These are phyloP conservation scores for Phytopythium vexans DNA, from an alignment of 352 stramenopile species.

Conservation along the genomic window DNA sequence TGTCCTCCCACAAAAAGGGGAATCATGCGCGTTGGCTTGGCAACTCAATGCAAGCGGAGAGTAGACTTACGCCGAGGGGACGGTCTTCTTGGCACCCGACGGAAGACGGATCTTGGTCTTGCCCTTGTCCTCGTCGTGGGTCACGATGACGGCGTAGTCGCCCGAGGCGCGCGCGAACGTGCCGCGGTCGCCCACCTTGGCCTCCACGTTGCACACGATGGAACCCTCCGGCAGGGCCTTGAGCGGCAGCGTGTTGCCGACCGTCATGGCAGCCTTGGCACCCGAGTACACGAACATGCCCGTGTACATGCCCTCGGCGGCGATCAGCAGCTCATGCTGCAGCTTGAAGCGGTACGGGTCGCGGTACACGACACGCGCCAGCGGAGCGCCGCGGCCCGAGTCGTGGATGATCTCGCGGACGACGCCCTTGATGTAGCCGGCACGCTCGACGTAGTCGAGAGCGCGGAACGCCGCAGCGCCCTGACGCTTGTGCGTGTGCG, in stretches of 20 bases:
- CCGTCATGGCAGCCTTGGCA: conserved; percentile 93
- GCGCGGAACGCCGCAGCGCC: conserved; percentile 68
- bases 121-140: conserved; percentile 98
- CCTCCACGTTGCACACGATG: conserved; percentile 99
- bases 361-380: conserved; percentile 94
- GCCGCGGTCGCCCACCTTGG: conserved; percentile 94
- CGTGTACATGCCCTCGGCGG: conserved; percentile 98
- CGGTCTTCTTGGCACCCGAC: conserved; percentile 97
- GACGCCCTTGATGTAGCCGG: conserved; percentile 98
- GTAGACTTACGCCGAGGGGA: conserved; percentile 88
- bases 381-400: conserved; percentile 94
- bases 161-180: conserved; percentile 95
- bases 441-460: conserved; percentile 91
- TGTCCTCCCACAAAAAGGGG: conserved; percentile 17
- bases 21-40: conserved; percentile 11
- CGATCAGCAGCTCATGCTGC: conserved; percentile 96
- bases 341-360: conserved; percentile 90
- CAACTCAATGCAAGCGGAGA: conserved; percentile 11
- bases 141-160: conserved; percentile 98
- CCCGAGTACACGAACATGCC: conserved; percentile 98
- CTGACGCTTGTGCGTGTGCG: conserved; percentile 81
- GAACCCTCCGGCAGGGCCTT: conserved; percentile 96
- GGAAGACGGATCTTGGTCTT: conserved; percentile 95
- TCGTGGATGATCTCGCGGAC: conserved; percentile 99
- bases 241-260: conserved; percentile 98